Base-by-base conservation (phyloP, 2,329 filamentous ascomycete species). In the Pseudogymnoascus pannorum region DNA sequence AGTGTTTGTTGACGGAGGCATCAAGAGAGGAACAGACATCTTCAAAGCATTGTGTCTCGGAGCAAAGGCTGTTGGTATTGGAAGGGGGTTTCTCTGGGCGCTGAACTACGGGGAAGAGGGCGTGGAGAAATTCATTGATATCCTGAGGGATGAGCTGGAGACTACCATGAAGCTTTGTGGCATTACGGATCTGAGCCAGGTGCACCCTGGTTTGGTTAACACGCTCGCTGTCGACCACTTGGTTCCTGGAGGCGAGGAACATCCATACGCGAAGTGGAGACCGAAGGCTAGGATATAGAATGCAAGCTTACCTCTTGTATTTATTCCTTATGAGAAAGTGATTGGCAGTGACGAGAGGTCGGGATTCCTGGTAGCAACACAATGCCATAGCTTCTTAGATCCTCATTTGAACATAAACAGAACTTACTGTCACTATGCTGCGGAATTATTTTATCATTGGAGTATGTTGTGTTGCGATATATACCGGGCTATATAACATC, bases 121-220 rank as follows among this genome's bases (percentile, higher is more conserved):
- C 62, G 71, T 82, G n/a, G 74, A 79, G 72, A 76, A 80, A 63
- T 77, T 78, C 54, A 71, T 82, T 9, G 77, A 81, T 54, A 80
- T 81, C 16, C 65, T 84, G 14, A 76, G 76, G 59, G 85, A 88
- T 63, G 86, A 89, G 69, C 71, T 88, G 3, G 80, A 85, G 66
- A 86, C 82, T 1, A 84, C 84, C 1, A 88, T 88, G 86, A 79
- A 81, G 24, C 78, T 87, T 70, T 81, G 86, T 62, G 86, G 86
- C 1, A 77, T 88, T 33, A 87, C 83, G 1, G 78, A 81, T 64
- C 72, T 88, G 8, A 77, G 81, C 60, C 78, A 87, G 68, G 77
- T 85, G 4, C 80, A 86, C 65, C 83, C 85, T 0, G 84, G 85
- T 0, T 74, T 87, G 69, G 72, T 88, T 22, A 86, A 87, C 62